phyloP scores from a whole-genome alignment of 345 rosid genomes.

The Salix purpurea region DNA sequence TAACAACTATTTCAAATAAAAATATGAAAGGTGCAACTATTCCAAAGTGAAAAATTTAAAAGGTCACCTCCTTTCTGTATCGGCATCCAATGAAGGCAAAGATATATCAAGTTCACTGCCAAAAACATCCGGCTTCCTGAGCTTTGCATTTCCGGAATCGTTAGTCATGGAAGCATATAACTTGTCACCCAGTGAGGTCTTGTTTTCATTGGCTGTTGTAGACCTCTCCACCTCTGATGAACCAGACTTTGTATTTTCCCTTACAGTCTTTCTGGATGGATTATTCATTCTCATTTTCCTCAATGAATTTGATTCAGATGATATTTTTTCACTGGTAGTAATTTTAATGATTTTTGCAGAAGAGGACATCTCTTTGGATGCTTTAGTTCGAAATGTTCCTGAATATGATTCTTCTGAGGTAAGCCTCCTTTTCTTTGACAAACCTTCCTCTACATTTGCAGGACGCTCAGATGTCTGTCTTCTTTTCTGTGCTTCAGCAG shows the following conservation, averaged over 20 bases:
- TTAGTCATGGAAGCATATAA: slow-evolving; percentile 18
- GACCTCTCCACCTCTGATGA: slow-evolving; percentile 31
- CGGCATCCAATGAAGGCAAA: slow-evolving; percentile 48
- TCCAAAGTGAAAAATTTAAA: not conserved
- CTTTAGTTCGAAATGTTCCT: slow-evolving; percentile 25
- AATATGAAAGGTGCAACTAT: too few relatives aligned
- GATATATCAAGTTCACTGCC: slow-evolving; percentile 24
- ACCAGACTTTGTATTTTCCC: slow-evolving; percentile 26
- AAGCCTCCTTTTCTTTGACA: slow-evolving; percentile 30
- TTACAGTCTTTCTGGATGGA: slow-evolving; percentile 29
- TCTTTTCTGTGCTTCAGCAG: slow-evolving; percentile 33
- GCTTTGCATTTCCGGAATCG: slow-evolving; percentile 27
- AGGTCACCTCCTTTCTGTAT: slow-evolving; percentile 59
- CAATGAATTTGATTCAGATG: slow-evolving; percentile 24
- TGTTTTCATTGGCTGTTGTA: slow-evolving; percentile 25
- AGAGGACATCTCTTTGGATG: slow-evolving; percentile 25
- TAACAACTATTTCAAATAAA: not conserved
- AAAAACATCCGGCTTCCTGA: slow-evolving; percentile 20
- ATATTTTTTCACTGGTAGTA: slow-evolving; percentile 28
- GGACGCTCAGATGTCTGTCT: slow-evolving; percentile 29
- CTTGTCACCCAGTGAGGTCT: slow-evolving; percentile 41
- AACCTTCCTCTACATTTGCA: slow-evolving; percentile 27
- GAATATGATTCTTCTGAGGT: slow-evolving; percentile 22
- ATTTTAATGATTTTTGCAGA: slow-evolving; percentile 30
- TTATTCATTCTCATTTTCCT: slow-evolving; percentile 38